These are phyloP conservation scores for Penicillium riverlandense DNA, from an alignment of 495 filamentous ascomycete genomes.

Conservation along the genomic window DNA sequence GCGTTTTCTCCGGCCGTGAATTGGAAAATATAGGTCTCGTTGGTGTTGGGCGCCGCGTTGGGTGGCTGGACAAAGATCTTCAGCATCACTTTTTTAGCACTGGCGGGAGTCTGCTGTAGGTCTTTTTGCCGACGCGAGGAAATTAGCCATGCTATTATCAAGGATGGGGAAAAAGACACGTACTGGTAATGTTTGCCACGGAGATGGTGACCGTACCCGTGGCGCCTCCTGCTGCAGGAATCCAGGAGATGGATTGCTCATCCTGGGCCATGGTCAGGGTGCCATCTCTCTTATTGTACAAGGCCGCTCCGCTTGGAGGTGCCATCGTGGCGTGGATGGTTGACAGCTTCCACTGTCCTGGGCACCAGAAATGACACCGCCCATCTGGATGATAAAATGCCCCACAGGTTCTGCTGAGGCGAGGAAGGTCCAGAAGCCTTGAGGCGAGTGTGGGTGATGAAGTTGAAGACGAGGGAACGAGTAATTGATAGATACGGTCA, in stretches of 20 bases:
- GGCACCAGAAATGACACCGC: constrained; percentile 27
- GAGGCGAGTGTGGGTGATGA: background rate
- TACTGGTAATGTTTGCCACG: constrained; percentile 75
- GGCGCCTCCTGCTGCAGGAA: constrained; percentile 46
- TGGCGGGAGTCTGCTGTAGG: constrained; percentile 86
- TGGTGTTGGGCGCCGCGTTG: constrained; percentile 36
- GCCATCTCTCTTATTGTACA: constrained; percentile 97
- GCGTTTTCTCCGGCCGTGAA: constrained; percentile 76
- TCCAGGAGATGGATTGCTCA: constrained; percentile 70
- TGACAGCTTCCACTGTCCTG: constrained; percentile 40
- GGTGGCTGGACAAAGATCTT: constrained; percentile 70
- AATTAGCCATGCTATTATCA: constrained; percentile 1
- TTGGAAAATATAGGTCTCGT: constrained; percentile 71
- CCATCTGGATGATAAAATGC: constrained; percentile 35
- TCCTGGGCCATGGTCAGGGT: constrained; percentile 65
- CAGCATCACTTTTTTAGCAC: constrained; percentile 77
- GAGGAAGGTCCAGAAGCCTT: constrained; percentile 21
- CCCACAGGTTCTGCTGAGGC: constrained; percentile 11
- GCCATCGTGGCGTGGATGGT: constrained; percentile 38
- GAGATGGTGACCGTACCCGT: constrained; percentile 56
- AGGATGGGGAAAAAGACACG: constrained; percentile 11
- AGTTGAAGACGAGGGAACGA: no score
- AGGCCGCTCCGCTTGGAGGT: constrained; percentile 60
- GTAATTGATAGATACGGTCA: no score
- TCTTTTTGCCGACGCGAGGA: constrained; percentile 33